Evolutionary conservation across 139 green algal genomes (phyloP).

Genomic region (Pedinophyceae sp.): DNA sequence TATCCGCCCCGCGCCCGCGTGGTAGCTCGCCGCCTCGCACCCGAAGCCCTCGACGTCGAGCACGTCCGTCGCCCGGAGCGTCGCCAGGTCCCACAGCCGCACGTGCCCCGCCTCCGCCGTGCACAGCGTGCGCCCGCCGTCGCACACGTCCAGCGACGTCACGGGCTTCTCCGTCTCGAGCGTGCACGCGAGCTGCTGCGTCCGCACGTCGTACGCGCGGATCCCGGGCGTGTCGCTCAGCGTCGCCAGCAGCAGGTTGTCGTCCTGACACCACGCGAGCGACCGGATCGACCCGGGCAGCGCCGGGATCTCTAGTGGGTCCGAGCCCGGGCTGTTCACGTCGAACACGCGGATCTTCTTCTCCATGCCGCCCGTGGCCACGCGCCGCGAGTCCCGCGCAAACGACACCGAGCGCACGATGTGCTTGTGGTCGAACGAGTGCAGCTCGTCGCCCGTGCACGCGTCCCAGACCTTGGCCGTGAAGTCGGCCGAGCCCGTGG

Average conservation of each 20-base stretch:
- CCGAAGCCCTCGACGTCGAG: slow-evolving; percentile 12
- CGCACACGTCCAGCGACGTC: slow-evolving; percentile 63
- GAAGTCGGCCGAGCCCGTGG: slow-evolving; percentile 90
- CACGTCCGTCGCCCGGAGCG: slow-evolving; percentile 27
- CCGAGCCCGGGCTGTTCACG: slow-evolving; percentile 44
- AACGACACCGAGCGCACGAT: slow-evolving; percentile 83
- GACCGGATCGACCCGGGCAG: slow-evolving; percentile 33
- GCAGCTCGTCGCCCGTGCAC: slow-evolving; percentile 70
- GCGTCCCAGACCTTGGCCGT: slow-evolving; percentile 86
- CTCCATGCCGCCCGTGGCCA: slow-evolving; percentile 43
- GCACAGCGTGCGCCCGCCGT: slow-evolving; percentile 50
- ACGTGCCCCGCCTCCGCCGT: slow-evolving; percentile 51
- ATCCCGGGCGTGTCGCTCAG: neutral
- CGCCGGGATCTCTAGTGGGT: slow-evolving; percentile 28
- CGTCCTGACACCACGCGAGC: slow-evolving; percentile 43
- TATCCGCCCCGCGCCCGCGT: slow-evolving; percentile 33
- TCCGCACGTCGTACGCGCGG: slow-evolving; percentile 22
- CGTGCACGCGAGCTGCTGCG: slow-evolving; percentile 6
- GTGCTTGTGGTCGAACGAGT: slow-evolving; percentile 79
- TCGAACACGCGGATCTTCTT: slow-evolving; percentile 88
- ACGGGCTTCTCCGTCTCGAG: slow-evolving; percentile 49
- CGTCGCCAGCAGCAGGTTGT: slow-evolving; percentile 52
- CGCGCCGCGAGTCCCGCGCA: slow-evolving; percentile 12
- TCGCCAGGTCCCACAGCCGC: slow-evolving; percentile 50
- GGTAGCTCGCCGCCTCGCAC: too few relatives aligned